Evolutionary conservation across 148 eudicot species (phyloP), one percentile per base, ranked within the genome.

Genomic region (Salicornia ramosissima): DNA sequence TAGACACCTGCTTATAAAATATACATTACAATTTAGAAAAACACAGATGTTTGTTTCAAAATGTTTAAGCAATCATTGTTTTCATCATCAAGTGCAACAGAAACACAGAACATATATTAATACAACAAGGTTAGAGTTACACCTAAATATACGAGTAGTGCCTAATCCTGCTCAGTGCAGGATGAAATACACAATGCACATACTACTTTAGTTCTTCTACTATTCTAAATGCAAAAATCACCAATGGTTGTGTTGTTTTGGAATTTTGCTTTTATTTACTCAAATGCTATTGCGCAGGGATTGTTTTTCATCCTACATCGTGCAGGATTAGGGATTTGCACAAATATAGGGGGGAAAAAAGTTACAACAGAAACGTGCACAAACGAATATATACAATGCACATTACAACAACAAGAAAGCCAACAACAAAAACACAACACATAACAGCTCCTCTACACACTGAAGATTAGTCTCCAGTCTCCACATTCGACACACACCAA

Each of bases 141-240:
- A 31, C 26, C 71, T 46, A 78, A 78, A 72, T 75, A 50, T 75
- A 82, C 82, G n/a, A n/a, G n/a, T n/a, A n/a, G n/a, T n/a, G n/a
- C n/a, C n/a, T n/a, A n/a, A n/a, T n/a, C n/a, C n/a, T n/a, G n/a
- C n/a, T n/a, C n/a, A n/a, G n/a, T n/a, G n/a, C n/a, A n/a, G n/a
- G n/a, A n/a, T n/a, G n/a, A n/a, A n/a, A n/a, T n/a, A n/a, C n/a
- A n/a, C n/a, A n/a, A n/a, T n/a, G n/a, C n/a, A n/a, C n/a, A n/a
- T n/a, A n/a, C n/a, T n/a, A n/a, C n/a, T n/a, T n/a, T n/a, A n/a
- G n/a, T n/a, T n/a, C n/a, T n/a, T n/a, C n/a, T n/a, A n/a, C n/a
- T n/a, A n/a, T n/a, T n/a, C n/a, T n/a, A n/a, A n/a, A n/a, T n/a
- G n/a, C n/a, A n/a, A n/a, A n/a, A n/a, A n/a, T n/a, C n/a, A n/a